phyloP scores from a whole-genome alignment of 2,329 filamentous ascomycete genomes.

The Fusarium proliferatum region DNA sequence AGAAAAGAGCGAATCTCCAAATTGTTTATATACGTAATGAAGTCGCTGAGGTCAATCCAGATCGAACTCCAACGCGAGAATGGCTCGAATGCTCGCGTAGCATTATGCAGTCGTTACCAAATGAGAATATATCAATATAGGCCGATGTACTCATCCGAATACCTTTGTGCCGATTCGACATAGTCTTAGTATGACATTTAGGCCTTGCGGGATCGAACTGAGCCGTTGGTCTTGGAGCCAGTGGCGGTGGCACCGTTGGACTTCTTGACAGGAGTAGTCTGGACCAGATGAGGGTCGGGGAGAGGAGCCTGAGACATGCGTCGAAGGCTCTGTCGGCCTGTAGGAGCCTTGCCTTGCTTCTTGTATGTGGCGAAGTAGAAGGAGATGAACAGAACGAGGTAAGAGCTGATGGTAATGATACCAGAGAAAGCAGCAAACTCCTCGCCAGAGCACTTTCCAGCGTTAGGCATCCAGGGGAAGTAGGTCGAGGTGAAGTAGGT shows the following conservation, averaged over 20 bases:
- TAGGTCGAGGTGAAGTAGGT: slow-evolving; percentile 96
- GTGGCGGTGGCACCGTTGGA: slow-evolving; percentile 65
- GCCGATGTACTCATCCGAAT: background rate
- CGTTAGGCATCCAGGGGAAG: slow-evolving; percentile 85
- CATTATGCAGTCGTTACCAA: slow-evolving; percentile 20
- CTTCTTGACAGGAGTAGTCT: slow-evolving; percentile 60
- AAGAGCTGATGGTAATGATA: slow-evolving; percentile 91
- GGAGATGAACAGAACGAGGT: slow-evolving; percentile 97
- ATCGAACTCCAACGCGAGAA: slow-evolving; percentile 35
- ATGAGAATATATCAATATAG: background rate
- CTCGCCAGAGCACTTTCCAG: slow-evolving; percentile 90
- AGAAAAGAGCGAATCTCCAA: slow-evolving; percentile 40
- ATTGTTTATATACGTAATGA: slow-evolving; percentile 42
- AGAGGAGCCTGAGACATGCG: slow-evolving; percentile 74
- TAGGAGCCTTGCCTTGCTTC: slow-evolving; percentile 82
- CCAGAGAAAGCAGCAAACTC: slow-evolving; percentile 95
- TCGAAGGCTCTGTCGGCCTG: slow-evolving; percentile 80
- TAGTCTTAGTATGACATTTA: slow-evolving; percentile 37
- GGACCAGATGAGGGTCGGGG: slow-evolving; percentile 79
- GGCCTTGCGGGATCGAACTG: slow-evolving; percentile 77
- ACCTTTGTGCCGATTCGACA: background rate
- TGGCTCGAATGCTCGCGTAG: slow-evolving; percentile 17
- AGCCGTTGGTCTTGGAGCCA: slow-evolving; percentile 68
- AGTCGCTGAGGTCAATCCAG: slow-evolving; percentile 25
- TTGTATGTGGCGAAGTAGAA: slow-evolving; percentile 99